Percentiles rank a stretch among this genome's conserved stretches.
phyloP scores from a whole-genome alignment of 495 filamentous ascomycete genomes.

The Xanthoparmelia taractica region DNA sequence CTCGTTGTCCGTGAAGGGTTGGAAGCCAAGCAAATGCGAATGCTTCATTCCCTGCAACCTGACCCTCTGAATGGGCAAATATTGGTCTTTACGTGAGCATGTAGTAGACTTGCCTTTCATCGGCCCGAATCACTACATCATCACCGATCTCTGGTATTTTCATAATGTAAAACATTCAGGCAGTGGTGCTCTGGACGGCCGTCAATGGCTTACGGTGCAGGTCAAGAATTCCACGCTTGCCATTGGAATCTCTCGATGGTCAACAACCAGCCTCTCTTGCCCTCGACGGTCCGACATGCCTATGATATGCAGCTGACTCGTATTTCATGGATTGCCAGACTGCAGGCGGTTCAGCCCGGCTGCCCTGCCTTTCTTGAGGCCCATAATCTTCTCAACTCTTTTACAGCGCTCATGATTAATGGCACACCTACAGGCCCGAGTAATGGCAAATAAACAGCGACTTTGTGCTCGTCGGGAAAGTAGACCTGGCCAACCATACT shows the following conservation, averaged over 20 bases:
- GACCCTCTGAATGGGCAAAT: neutral
- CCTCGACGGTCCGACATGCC: neutral
- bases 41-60: neutral
- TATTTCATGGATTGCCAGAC: neutral
- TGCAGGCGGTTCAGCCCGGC: neutral
- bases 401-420: constrained; percentile 69
- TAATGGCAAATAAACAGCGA: constrained; percentile 92
- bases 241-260: neutral
- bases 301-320: neutral
- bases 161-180: neutral
- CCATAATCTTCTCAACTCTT: constrained; percentile 58
- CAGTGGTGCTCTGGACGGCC: neutral
- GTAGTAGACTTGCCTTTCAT: neutral
- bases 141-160: neutral
- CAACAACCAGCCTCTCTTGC: neutral
- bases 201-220: neutral
- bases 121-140: neutral
- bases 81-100: neutral
- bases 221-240: no score
- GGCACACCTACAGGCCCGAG: constrained; percentile 90
- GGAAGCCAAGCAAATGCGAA: neutral
- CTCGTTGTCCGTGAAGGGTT: neutral
- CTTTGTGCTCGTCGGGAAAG: constrained; percentile 96
- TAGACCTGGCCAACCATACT: constrained; percentile 98
- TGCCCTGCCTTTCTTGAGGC: constrained; percentile 35